Evolutionary conservation across 2,329 filamentous ascomycete genomes (phyloP).

Genomic region (Hymenoscyphus repandus): DNA sequence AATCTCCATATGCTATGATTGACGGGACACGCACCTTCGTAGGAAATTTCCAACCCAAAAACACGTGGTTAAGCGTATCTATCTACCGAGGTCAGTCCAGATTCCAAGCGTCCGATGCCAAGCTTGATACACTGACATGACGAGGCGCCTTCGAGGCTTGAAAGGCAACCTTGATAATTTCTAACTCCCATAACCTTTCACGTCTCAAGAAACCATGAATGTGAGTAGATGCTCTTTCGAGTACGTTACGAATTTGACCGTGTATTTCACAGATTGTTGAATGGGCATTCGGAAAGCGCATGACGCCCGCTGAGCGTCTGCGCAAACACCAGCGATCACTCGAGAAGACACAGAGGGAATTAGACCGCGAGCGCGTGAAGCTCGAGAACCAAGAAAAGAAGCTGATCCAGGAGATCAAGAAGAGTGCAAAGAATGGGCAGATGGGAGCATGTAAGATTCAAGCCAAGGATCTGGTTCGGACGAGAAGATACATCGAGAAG

Average conservation of each 20-base stretch:
- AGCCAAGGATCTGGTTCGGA: slow-evolving; percentile 92
- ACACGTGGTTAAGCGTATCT: too few relatives aligned
- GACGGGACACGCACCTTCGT: too few relatives aligned
- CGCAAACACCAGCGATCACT: slow-evolving; percentile 94
- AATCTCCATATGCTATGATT: background rate
- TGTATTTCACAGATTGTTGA: slow-evolving; percentile 68
- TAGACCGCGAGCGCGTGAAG: slow-evolving; percentile 92
- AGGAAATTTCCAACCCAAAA: too few relatives aligned
- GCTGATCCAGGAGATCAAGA: slow-evolving; percentile 91
- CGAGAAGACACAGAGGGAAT: slow-evolving; percentile 93
- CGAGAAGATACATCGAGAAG: slow-evolving; percentile 91
- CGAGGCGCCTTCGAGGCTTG: slow-evolving; percentile 1
- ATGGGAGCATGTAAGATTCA: slow-evolving; percentile 99
- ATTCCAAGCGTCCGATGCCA: background rate
- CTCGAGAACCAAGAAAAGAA: slow-evolving; percentile 99
- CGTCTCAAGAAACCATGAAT: slow-evolving; percentile 43
- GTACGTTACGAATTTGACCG: background rate
- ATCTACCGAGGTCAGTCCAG: background rate
- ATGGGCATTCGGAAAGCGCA: slow-evolving; percentile 99
- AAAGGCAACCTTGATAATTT: slow-evolving; percentile 1
- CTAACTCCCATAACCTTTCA: background rate
- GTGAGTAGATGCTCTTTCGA: slow-evolving; percentile 34
- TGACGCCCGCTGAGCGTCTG: slow-evolving; percentile 89
- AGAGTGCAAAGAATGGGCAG: slow-evolving; percentile 95
- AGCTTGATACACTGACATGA: background rate